Conservation (phyloP, 2,329 filamentous ascomycete species). For the Cercospora sojina region DNA sequence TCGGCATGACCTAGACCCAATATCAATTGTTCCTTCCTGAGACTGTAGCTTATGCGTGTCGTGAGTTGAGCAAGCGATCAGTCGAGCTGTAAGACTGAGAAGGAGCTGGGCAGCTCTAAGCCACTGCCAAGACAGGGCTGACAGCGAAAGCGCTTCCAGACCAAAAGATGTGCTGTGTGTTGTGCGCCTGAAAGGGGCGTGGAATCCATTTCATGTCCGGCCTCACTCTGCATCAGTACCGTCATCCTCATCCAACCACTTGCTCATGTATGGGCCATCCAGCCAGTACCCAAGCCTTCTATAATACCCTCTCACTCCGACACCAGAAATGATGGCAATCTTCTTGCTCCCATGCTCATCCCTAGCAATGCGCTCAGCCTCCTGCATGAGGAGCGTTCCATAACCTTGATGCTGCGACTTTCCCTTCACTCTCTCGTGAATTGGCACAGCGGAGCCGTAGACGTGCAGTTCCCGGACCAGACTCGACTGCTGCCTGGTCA, state of each 20-base stretch:
- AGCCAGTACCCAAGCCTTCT: conserved; percentile 88
- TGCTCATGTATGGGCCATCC: conserved; percentile 74
- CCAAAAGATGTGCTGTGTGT: background rate
- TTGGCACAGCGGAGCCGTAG: conserved; percentile 94
- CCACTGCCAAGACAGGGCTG: background rate
- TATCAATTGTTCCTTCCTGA: background rate
- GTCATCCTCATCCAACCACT: conserved; percentile 37
- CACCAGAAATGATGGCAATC: conserved; percentile 96
- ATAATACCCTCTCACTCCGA: conserved; percentile 94
- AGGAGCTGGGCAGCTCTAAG: background rate
- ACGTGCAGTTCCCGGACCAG: conserved; percentile 94
- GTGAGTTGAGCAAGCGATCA: background rate
- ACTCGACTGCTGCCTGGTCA: conserved; percentile 82
- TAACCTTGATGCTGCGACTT: conserved; percentile 99
- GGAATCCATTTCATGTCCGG: background rate
- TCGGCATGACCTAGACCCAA: background rate
- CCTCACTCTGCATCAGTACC: conserved; percentile 35
- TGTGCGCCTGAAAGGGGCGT: background rate
- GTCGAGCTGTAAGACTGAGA: background rate
- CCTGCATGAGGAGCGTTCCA: conserved; percentile 94
- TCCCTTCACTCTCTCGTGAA: conserved; percentile 88
- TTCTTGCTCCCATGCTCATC: conserved; percentile 93
- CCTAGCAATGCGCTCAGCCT: conserved; percentile 90
- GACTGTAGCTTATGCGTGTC: background rate
- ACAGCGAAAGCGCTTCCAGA: background rate